A percentile compares a stretch with the other conserved stretches of the same genome.
Evolutionary conservation across 2,329 filamentous ascomycete genomes (phyloP).

Genomic region (Exutisphaerella laricina): DNA sequence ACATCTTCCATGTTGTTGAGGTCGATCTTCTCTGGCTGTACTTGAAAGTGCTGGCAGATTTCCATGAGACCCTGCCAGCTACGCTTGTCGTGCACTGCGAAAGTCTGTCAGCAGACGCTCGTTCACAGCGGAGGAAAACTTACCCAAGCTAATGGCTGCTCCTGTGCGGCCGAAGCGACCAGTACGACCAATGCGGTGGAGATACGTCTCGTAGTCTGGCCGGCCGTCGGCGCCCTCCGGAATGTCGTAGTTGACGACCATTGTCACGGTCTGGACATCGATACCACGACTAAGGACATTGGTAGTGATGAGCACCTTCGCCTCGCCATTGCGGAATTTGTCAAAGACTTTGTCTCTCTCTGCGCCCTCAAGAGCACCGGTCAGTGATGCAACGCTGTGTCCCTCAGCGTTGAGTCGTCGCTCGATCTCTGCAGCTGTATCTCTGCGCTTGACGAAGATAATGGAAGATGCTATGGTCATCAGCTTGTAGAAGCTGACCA

Average conservation of each 20-base stretch:
- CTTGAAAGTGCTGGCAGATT: slow-evolving; percentile 76
- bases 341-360: slow-evolving; percentile 81
- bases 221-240: slow-evolving; percentile 55
- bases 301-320: slow-evolving; percentile 96
- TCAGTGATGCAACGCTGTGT: slow-evolving; percentile 85
- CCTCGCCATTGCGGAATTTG: slow-evolving; percentile 76
- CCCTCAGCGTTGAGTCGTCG: slow-evolving; percentile 80
- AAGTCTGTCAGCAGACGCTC: neutral
- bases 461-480: slow-evolving; percentile 97
- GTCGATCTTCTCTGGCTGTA: slow-evolving; percentile 73
- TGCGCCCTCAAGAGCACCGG: slow-evolving; percentile 76
- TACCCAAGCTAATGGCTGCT: slow-evolving; percentile 78
- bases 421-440: slow-evolving; percentile 80
- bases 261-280: slow-evolving; percentile 83
- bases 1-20: slow-evolving; percentile 87
- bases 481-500: slow-evolving; percentile 89
- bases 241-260: slow-evolving; percentile 91
- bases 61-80: slow-evolving; percentile 72
- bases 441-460: slow-evolving; percentile 93
- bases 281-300: slow-evolving; percentile 96
- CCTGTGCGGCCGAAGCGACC: slow-evolving; percentile 95
- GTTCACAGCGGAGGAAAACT: neutral
- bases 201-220: slow-evolving; percentile 89
- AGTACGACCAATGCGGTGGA: slow-evolving; percentile 95
- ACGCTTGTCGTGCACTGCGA: slow-evolving; percentile 66